These are phyloP conservation scores for Phytophthora nicotianae DNA, from an alignment of 352 stramenopile genomes.

Conservation along the genomic window DNA sequence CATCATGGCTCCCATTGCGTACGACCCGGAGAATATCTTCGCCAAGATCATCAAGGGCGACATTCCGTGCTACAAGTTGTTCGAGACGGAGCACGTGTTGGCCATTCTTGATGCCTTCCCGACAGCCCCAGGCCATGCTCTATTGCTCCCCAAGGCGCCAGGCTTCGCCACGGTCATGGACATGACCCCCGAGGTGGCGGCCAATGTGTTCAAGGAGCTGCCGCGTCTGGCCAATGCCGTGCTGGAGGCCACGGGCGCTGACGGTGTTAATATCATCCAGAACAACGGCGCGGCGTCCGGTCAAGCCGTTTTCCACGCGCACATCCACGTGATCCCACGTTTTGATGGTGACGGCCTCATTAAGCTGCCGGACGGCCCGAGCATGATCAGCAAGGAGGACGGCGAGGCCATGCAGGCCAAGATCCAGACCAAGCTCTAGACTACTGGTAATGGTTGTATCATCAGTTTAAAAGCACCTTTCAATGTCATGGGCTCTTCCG, in stretches of 20 bases:
- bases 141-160: conserved; percentile 74
- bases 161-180: conserved; percentile 72
- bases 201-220: conserved; percentile 74
- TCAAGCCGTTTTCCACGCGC: conserved; percentile 80
- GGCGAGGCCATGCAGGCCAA: conserved; percentile 63
- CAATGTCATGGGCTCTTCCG: not conserved
- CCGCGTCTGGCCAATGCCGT: conserved; percentile 78
- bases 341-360: conserved; percentile 68
- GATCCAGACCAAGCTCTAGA: conserved; percentile 79
- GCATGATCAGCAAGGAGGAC: conserved; percentile 74
- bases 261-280: conserved; percentile 84
- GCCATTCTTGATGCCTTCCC: conserved; percentile 87
- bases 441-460: not conserved
- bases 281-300: conserved; percentile 75
- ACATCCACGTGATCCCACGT: conserved; percentile 84
- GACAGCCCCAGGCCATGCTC: conserved; percentile 60
- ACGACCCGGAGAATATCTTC: conserved; percentile 83
- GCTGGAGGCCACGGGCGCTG: conserved; percentile 65
- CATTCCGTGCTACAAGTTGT: conserved; percentile 84
- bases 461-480: not conserved
- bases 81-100: conserved; percentile 86
- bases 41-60: conserved; percentile 81
- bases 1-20: conserved; percentile 48
- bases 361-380: conserved; percentile 48
- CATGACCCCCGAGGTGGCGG: conserved; percentile 75